phyloP scores from a whole-genome alignment of 1,139 yeast species.

The Geotrichum aggregatum region DNA sequence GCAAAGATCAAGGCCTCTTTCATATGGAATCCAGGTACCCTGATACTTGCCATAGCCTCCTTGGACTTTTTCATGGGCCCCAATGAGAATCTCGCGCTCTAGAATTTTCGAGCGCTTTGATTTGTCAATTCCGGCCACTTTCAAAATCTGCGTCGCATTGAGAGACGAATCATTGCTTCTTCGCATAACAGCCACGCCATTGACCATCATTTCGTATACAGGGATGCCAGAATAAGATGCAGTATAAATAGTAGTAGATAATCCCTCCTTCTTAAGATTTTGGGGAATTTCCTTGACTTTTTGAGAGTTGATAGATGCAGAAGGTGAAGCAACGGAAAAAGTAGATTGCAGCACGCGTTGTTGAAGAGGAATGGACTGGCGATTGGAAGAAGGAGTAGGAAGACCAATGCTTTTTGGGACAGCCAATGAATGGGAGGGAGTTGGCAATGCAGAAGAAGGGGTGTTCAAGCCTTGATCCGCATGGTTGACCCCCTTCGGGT shows the following conservation, averaged over 20 bases:
- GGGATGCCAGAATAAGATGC: slow-evolving; percentile 47
- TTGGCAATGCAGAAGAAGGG: too few relatives aligned
- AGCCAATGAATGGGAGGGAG: too few relatives aligned
- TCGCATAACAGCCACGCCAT: slow-evolving; percentile 79
- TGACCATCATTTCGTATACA: slow-evolving; percentile 77
- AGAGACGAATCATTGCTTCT: slow-evolving; percentile 75
- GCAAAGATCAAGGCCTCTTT: slow-evolving; percentile 57
- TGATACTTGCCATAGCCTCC: slow-evolving; percentile 95
- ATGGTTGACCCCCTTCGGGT: too few relatives aligned
- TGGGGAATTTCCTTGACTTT: not conserved
- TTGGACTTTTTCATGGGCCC: slow-evolving; percentile 85
- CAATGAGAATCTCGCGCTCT: slow-evolving; percentile 80
- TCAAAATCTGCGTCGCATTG: slow-evolving; percentile 86
- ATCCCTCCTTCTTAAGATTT: not conserved
- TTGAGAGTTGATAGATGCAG: not conserved
- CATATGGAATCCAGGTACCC: slow-evolving; percentile 84
- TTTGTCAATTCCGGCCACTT: slow-evolving; percentile 82
- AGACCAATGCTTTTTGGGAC: not conserved
- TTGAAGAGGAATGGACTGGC: slow-evolving; percentile 7
- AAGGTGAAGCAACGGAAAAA: slow-evolving; percentile 6
- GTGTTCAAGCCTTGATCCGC: too few relatives aligned
- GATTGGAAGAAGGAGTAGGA: not conserved
- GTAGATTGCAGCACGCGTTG: slow-evolving; percentile 17
- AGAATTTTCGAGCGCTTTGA: slow-evolving; percentile 78
- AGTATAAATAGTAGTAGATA: slow-evolving; percentile 13